Percentiles rank a stretch among this genome's conserved stretches.
Evolutionary conservation across 768 basidiomycete species (phyloP).

Genomic region (Rhizopogon vesiculosus): DNA sequence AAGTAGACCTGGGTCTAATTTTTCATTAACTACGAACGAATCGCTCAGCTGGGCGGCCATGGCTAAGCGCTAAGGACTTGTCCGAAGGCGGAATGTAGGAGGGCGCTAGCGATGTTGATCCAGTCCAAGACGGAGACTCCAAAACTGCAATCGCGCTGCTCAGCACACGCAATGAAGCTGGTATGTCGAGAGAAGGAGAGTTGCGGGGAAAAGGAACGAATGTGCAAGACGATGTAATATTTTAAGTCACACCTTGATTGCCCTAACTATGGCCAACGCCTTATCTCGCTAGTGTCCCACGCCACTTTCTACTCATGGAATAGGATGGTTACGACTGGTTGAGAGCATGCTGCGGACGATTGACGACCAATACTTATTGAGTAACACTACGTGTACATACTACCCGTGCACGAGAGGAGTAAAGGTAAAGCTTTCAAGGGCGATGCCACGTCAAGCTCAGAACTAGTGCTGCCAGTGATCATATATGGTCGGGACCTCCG

Average conservation of each 20-base stretch:
- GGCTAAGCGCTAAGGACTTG: not conserved
- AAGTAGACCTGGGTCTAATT: conserved; percentile 6
- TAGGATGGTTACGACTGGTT: not conserved
- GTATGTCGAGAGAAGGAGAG: not conserved
- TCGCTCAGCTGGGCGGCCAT: conserved; percentile 1
- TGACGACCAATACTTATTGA: not conserved
- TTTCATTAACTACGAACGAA: conserved; percentile 18
- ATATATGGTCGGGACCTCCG: no score
- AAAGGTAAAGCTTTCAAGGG: no score
- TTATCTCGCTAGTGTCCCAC: conserved; percentile 13
- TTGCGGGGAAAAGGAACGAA: not conserved
- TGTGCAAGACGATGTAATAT: not conserved
- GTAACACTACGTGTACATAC: no score
- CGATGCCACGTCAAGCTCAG: no score
- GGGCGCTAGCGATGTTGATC: not conserved
- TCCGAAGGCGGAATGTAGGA: conserved; percentile 11
- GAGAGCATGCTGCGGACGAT: not conserved
- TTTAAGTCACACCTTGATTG: not conserved
- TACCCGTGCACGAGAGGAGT: no score
- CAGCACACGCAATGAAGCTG: not conserved
- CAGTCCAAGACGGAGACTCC: conserved; percentile 4
- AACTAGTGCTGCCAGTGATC: no score
- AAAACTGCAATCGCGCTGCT: conserved; percentile 10
- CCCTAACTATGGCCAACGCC: not conserved
- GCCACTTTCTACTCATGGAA: not conserved